Evolutionary conservation across 2,329 filamentous ascomycete genomes (phyloP), one percentile per base, ranked within the genome.

Genomic region (Fusarium metavorans): DNA sequence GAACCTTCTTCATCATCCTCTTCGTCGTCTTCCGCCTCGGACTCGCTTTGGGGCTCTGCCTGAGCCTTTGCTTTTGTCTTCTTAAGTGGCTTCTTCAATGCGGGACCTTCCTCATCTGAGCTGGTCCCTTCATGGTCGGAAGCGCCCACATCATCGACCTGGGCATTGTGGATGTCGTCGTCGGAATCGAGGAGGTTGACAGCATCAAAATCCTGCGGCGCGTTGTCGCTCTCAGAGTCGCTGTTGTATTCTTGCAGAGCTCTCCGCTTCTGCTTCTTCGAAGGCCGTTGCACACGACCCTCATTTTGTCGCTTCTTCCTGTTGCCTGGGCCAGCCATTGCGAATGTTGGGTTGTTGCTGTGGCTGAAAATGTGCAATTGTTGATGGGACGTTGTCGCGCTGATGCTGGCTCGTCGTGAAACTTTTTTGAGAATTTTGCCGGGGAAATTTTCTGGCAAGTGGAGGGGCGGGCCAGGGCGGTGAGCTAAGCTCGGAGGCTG

Each of bases 151-250:
- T 90, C 87, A 68, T 91, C 88, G 20, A 86, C 87, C 7, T 81
- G 80, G 48, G 86, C 86, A 74, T 89, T 87, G 76, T 89, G 85
- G 62, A 90, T 84, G 64, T 90, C 88, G 65, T 90, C 88, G 75
- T 91, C 88, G 6, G 88, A 90, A 78, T 90, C 88, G 59, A 89
- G 83, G 18, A 90, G 82, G 73, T 89, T 85, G 71, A 89, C 87
- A 3, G 88, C 85, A 34, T 85, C 81, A 78, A 89, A 89, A 62
- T 84, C 83, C 58, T 85, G 78, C 34, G 82, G 81, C 6, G 25
- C 48, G 25, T 83, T 79, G 10, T 84, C 83, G n/a, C 82, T 81
- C 41, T 86, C 87, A n/a, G 86, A 87, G 67, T 87, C 86, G 83
- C 87, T 89, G 81, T 89, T 83, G 81, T 89, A 89, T 65, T 85